phyloP scores from a whole-genome alignment of 129 eudicot species.

The Oenanthe sinensis region DNA sequence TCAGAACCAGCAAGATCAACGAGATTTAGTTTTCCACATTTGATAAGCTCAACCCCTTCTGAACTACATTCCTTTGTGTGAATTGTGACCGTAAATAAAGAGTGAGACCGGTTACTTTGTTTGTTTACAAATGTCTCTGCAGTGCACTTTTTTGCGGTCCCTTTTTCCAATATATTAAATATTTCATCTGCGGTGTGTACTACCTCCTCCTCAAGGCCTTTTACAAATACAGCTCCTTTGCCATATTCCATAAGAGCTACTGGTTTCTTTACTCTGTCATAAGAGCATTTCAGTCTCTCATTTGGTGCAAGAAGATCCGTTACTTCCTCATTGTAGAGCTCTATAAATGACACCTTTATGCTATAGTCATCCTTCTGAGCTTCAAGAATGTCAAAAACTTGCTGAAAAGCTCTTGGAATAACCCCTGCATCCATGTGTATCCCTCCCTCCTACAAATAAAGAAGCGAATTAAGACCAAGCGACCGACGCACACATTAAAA shows the following conservation, averaged over 20 bases:
- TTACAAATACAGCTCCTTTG: conserved; percentile 53
- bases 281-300: conserved; percentile 27
- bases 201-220: conserved; percentile 61
- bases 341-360: conserved; percentile 49
- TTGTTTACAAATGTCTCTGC: conserved; percentile 54
- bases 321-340: conserved; percentile 59
- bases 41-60: conserved; percentile 53
- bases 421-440: conserved; percentile 57
- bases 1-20: conserved; percentile 75
- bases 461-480: neutral
- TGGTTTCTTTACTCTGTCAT: conserved; percentile 37
- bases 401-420: conserved; percentile 53
- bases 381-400: conserved; percentile 42
- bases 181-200: conserved; percentile 53
- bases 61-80: conserved; percentile 45
- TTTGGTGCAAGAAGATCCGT: conserved; percentile 52
- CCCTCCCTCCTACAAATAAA: conserved; percentile 37
- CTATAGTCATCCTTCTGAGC: conserved; percentile 47
- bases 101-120: conserved; percentile 55
- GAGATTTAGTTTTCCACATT: conserved; percentile 57
- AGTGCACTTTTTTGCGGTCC: conserved; percentile 45
- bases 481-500: neutral
- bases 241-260: conserved; percentile 57
- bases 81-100: conserved; percentile 50
- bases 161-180: conserved; percentile 38